Conservation (phyloP, 2,329 filamentous ascomycete genomes). For the Verticillium nonalfalfae region DNA sequence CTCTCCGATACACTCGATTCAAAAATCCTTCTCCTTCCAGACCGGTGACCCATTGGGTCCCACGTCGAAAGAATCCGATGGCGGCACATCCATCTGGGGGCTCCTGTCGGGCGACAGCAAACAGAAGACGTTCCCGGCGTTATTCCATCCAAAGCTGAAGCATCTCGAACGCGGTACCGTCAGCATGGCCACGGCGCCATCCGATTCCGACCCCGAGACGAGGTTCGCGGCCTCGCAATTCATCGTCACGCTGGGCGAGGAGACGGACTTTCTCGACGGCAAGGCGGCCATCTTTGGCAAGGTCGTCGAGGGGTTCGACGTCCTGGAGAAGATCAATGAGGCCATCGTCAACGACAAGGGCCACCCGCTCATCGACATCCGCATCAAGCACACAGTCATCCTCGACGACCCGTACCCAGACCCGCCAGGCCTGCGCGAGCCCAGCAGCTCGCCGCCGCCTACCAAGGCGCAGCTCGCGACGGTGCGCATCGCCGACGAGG, state of each 20-base stretch:
- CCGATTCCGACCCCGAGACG: conserved; percentile 69
- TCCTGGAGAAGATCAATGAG: conserved; percentile 85
- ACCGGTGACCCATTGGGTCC: conserved; percentile 92
- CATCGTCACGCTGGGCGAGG: conserved; percentile 82
- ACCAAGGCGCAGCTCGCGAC: conserved; percentile 83
- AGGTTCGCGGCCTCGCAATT: conserved; percentile 88
- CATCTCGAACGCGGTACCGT: conserved; percentile 87
- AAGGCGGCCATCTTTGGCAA: conserved; percentile 94
- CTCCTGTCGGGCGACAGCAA: conserved; percentile 59
- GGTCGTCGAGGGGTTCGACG: conserved; percentile 93
- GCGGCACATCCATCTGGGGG: conserved; percentile 91
- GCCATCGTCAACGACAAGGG: conserved; percentile 83
- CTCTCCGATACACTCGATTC: conserved; percentile 82
- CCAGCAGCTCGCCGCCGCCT: conserved; percentile 73
- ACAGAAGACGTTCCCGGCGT: conserved; percentile 73
- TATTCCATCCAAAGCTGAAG: conserved; percentile 81
- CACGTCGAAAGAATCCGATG: conserved; percentile 77
- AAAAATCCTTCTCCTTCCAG: conserved; percentile 94
- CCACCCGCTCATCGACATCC: conserved; percentile 86
- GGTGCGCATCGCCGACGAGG: conserved; percentile 85
- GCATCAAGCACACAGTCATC: conserved; percentile 86
- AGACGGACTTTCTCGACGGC: conserved; percentile 84
- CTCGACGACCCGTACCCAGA: conserved; percentile 91
- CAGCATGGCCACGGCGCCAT: conserved; percentile 90
- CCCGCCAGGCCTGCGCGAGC: conserved; percentile 68